phyloP scores from a whole-genome alignment of 176 grass and related monocot species.

The Musa troglodytarum region DNA sequence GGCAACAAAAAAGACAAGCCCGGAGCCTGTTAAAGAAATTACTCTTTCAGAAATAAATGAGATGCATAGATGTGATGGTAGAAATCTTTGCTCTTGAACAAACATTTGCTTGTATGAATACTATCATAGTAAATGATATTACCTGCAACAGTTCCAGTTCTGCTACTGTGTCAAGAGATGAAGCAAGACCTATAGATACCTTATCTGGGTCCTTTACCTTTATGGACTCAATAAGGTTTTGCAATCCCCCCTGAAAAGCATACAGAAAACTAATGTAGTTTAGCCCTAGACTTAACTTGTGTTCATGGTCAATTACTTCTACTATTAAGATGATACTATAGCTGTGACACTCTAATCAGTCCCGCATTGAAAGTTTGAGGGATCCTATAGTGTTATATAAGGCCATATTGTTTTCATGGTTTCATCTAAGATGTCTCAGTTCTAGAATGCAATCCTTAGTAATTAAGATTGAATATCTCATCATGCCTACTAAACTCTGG shows the following conservation, averaged over 20 bases:
- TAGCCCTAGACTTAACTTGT: too few relatives aligned
- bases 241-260: slow-evolving; percentile 59
- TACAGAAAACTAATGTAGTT: neutral
- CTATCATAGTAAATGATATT: neutral
- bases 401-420: neutral
- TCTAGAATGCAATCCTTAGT: neutral
- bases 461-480: too few relatives aligned
- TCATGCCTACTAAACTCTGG: too few relatives aligned
- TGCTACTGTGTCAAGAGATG: slow-evolving; percentile 69
- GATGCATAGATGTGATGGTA: neutral
- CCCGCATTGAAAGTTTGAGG: too few relatives aligned
- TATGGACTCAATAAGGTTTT: slow-evolving; percentile 60
- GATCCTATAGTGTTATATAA: too few relatives aligned
- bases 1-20: slow-evolving; percentile 88
- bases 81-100: neutral
- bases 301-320: too few relatives aligned
- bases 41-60: neutral
- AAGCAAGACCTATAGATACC: slow-evolving; percentile 72
- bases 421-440: slow-evolving; percentile 1
- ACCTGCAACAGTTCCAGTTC: slow-evolving; percentile 87
- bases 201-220: slow-evolving; percentile 76
- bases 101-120: slow-evolving; percentile 5
- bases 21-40: slow-evolving; percentile 49
- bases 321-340: too few relatives aligned
- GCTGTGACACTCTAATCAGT: too few relatives aligned